phyloP scores from a whole-genome alignment of 352 stramenopile species.

The Plasmopara muralis region DNA sequence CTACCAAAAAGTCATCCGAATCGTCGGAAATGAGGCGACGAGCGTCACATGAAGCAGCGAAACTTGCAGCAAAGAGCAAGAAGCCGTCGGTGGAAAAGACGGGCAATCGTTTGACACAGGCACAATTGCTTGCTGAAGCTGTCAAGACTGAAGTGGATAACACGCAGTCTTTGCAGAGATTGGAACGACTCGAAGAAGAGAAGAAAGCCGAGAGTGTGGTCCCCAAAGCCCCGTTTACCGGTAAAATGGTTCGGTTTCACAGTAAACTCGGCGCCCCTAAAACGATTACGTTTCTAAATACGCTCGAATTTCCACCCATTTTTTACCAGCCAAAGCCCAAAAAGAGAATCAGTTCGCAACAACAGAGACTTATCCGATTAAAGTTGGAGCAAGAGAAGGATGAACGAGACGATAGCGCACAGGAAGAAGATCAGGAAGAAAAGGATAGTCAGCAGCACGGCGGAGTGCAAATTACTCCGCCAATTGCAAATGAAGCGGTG shows the following conservation, averaged over 20 bases:
- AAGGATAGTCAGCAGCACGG: conserved; percentile 25
- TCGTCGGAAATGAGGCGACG: conserved; percentile 52
- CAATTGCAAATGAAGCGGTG: conserved; percentile 16
- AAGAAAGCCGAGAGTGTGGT: conserved; percentile 60
- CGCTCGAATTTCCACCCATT: conserved; percentile 49
- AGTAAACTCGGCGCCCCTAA: conserved; percentile 57
- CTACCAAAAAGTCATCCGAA: conserved; percentile 47
- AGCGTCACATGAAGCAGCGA: conserved; percentile 47
- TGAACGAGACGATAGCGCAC: conserved; percentile 26
- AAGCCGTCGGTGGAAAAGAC: conserved; percentile 28
- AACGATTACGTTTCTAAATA: conserved; percentile 80
- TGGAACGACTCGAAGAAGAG: conserved; percentile 80
- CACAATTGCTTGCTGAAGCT: conserved; percentile 61
- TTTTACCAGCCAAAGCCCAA: conserved; percentile 58
- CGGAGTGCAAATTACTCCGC: conserved; percentile 11
- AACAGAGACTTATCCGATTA: conserved; percentile 25
- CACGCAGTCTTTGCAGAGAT: conserved; percentile 60
- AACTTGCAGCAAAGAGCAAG: conserved; percentile 30
- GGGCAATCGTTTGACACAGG: conserved; percentile 54
- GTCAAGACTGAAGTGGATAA: conserved; percentile 78
- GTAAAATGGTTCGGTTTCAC: conserved; percentile 61
- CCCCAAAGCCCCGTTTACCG: conserved; percentile 65
- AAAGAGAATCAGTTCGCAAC: conserved; percentile 41
- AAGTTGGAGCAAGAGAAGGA: conserved; percentile 21
- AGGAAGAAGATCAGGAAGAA: conserved; percentile 21